phyloP scores from a whole-genome alignment of 2,329 filamentous ascomycete genomes.

The Stemphylium lycopersici region DNA sequence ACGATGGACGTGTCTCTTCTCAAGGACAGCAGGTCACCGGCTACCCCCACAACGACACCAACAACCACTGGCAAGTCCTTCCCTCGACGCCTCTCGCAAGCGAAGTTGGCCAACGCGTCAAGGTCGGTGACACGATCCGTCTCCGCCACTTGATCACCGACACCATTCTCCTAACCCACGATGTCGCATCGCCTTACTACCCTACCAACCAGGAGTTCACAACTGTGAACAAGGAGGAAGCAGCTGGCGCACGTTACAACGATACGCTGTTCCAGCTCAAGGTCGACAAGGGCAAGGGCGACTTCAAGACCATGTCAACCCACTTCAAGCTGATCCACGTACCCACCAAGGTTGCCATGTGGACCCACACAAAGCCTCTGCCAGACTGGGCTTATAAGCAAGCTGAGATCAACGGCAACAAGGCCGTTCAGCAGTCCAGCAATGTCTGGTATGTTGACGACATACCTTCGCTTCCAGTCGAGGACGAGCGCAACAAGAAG shows the following conservation, averaged over 20 bases:
- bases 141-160: constrained; percentile 87
- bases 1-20: constrained; percentile 95
- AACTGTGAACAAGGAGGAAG: constrained; percentile 74
- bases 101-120: constrained; percentile 68
- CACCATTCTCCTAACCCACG: constrained; percentile 86
- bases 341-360: constrained; percentile 97
- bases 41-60: constrained; percentile 97
- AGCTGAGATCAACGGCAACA: constrained; percentile 99
- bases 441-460: constrained; percentile 96
- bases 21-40: constrained; percentile 97
- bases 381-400: constrained; percentile 98
- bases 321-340: constrained; percentile 97
- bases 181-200: constrained; percentile 94
- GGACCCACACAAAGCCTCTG: constrained; percentile 94
- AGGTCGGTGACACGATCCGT: constrained; percentile 83
- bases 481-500: constrained; percentile 75
- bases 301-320: constrained; percentile 88
- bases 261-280: constrained; percentile 93
- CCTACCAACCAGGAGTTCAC: constrained; percentile 99
- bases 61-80: constrained; percentile 96
- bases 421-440: constrained; percentile 85
- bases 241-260: constrained; percentile 74
- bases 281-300: constrained; percentile 81
- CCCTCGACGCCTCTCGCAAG: constrained; percentile 63
- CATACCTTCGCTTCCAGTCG: constrained; percentile 76